These are phyloP conservation scores for Daldinia caldariorum DNA, from an alignment of 495 filamentous ascomycete genomes.

Conservation along the genomic window DNA sequence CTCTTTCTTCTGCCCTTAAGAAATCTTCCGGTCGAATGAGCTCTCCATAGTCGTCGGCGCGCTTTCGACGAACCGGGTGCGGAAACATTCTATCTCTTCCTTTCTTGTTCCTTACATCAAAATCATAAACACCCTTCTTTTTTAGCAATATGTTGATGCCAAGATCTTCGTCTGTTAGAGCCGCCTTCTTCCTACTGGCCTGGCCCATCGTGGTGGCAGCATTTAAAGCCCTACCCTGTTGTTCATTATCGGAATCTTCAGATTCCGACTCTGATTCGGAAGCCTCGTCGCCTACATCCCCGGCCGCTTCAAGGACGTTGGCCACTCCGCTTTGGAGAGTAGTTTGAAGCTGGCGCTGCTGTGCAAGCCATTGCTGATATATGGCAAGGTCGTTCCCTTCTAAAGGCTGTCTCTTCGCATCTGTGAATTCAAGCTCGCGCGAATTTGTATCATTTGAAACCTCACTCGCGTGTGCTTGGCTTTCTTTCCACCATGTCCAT, in stretches of 20 bases:
- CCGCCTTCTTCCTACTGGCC: slow-evolving; percentile 81
- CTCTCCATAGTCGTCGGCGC: slow-evolving; percentile 91
- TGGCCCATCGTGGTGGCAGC: slow-evolving; percentile 83
- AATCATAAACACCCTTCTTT: slow-evolving; percentile 87
- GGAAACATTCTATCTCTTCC: slow-evolving; percentile 95
- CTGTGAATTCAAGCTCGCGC: slow-evolving; percentile 65
- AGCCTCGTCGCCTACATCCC: slow-evolving; percentile 84
- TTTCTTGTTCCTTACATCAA: slow-evolving; percentile 90
- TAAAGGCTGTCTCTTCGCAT: slow-evolving; percentile 70
- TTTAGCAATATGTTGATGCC: slow-evolving; percentile 93
- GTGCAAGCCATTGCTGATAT: slow-evolving; percentile 92
- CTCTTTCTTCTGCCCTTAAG: slow-evolving; percentile 89
- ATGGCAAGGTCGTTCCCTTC: slow-evolving; percentile 76
- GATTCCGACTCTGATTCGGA: slow-evolving; percentile 81
- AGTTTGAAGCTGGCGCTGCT: slow-evolving; percentile 79
- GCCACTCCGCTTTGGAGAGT: slow-evolving; percentile 74
- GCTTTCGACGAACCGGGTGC: slow-evolving; percentile 78
- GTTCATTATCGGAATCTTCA: slow-evolving; percentile 87
- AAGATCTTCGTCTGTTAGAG: slow-evolving; percentile 82
- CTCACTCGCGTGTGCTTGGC: slow-evolving; percentile 69
- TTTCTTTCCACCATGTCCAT: slow-evolving; percentile 78
- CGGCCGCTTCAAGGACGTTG: slow-evolving; percentile 70
- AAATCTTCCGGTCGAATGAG: slow-evolving; percentile 93
- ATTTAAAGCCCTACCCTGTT: slow-evolving; percentile 92
- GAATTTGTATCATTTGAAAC: slow-evolving; percentile 70